Conservation (phyloP, 2,329 filamentous ascomycete species). For the Bipolaris cookei region DNA sequence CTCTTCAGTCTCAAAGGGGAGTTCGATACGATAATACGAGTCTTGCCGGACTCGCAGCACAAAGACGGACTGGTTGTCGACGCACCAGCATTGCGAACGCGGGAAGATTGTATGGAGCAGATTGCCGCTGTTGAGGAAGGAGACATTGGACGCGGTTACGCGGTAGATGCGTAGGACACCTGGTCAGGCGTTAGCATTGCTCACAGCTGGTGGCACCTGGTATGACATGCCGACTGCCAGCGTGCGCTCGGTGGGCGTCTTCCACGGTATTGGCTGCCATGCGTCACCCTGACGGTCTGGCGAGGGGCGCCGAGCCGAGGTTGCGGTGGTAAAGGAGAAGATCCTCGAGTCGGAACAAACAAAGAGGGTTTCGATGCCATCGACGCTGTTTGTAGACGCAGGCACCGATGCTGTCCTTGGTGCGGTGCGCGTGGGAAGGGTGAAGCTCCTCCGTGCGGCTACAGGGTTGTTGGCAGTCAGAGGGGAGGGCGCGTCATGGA, state of each 20-base stretch:
- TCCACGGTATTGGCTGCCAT: slow-evolving; percentile 69
- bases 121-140: slow-evolving; percentile 84
- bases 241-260: slow-evolving; percentile 77
- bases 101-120: slow-evolving; percentile 86
- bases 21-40: slow-evolving; percentile 88
- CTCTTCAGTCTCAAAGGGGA: slow-evolving; percentile 70
- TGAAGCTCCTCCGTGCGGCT: slow-evolving; percentile 55
- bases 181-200: slow-evolving; percentile 33
- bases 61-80: slow-evolving; percentile 82
- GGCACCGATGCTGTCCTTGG: slow-evolving; percentile 39
- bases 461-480: slow-evolving; percentile 12
- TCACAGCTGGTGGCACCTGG: not conserved
- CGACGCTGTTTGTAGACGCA: slow-evolving; percentile 49
- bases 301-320: slow-evolving; percentile 45
- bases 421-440: slow-evolving; percentile 52
- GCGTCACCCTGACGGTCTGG: slow-evolving; percentile 50
- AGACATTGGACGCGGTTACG: slow-evolving; percentile 77
- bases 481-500: slow-evolving; percentile 35
- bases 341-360: slow-evolving; percentile 76
- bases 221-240: slow-evolving; percentile 72
- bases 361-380: slow-evolving; percentile 72
- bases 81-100: slow-evolving; percentile 92
- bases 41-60: slow-evolving; percentile 84
- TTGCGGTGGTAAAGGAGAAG: slow-evolving; percentile 63
- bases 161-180: slow-evolving; percentile 84